phyloP scores from a whole-genome alignment of 169 alveolate genomes.

The Plasmodium knowlesi region DNA sequence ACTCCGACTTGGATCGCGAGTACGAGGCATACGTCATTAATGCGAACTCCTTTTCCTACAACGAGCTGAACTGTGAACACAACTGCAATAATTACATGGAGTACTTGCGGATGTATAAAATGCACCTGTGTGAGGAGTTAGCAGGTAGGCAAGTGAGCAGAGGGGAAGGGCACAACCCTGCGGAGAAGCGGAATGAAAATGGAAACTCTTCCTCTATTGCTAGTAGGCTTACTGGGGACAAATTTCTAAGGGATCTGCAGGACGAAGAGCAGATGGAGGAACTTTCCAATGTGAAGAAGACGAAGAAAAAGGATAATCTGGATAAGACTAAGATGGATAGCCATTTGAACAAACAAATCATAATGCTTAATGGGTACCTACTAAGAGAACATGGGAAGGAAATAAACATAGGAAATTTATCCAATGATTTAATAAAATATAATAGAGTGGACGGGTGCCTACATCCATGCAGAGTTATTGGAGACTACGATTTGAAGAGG shows the following conservation, averaged over 20 bases:
- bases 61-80: constrained; percentile 63
- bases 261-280: neutral
- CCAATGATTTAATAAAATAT: constrained; percentile 13
- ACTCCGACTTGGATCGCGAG: neutral
- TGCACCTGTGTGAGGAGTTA: neutral
- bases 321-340: neutral
- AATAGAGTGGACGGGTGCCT: constrained; percentile 57
- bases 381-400: constrained; percentile 24
- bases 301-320: neutral
- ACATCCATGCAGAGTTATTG: constrained; percentile 71
- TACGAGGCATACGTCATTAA: constrained; percentile 9
- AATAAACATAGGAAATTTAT: constrained; percentile 42
- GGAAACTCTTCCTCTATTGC: neutral
- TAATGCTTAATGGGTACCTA: constrained; percentile 20
- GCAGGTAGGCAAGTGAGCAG: neutral
- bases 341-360: constrained; percentile 10
- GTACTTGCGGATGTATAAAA: constrained; percentile 55
- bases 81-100: constrained; percentile 67
- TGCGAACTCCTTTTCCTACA: constrained; percentile 26
- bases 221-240: neutral
- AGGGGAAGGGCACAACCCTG: neutral
- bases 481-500: constrained; percentile 61
- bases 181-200: neutral
- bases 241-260: neutral
- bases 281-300: neutral